These are phyloP conservation scores for Sanghuangporus baumii DNA, from an alignment of 1,284 basidiomycete genomes.

Conservation along the genomic window DNA sequence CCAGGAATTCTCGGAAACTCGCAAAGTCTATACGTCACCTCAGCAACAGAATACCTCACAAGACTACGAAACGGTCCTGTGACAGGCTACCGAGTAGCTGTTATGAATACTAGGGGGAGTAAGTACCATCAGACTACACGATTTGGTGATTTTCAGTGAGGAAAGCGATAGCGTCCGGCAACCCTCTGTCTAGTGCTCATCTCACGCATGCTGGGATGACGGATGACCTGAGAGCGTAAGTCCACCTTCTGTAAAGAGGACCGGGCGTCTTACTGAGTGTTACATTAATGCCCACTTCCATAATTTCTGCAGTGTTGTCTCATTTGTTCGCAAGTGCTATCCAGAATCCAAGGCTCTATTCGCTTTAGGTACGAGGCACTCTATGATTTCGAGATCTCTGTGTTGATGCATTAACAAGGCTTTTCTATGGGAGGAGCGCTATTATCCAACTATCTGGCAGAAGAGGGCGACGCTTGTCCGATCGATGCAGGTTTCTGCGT, in stretches of 20 bases:
- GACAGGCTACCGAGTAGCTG: background rate
- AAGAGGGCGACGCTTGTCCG: conserved; percentile 6
- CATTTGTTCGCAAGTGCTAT: background rate
- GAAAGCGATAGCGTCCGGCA: background rate
- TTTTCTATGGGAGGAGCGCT: conserved; percentile 11
- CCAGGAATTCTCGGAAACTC: conserved; percentile 2
- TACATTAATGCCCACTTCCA: background rate
- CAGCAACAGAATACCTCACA: background rate
- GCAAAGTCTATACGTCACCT: background rate
- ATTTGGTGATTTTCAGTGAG: background rate
- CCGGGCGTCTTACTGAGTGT: no score
- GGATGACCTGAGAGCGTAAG: conserved; percentile 4
- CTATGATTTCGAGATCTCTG: background rate
- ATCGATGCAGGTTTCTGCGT: conserved; percentile 8
- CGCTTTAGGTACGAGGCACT: background rate
- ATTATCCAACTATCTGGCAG: conserved; percentile 8
- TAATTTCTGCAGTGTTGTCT: background rate
- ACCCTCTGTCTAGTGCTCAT: conserved; percentile 3
- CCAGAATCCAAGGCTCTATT: conserved; percentile 1
- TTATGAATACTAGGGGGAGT: conserved; percentile 5
- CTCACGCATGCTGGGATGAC: conserved; percentile 3
- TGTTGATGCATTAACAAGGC: background rate
- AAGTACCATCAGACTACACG: background rate
- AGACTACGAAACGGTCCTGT: background rate
- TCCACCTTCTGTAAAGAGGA: background rate